Base-by-base conservation (phyloP, 2,329 filamentous ascomycete genomes). In the Colletotrichum sp. region DNA sequence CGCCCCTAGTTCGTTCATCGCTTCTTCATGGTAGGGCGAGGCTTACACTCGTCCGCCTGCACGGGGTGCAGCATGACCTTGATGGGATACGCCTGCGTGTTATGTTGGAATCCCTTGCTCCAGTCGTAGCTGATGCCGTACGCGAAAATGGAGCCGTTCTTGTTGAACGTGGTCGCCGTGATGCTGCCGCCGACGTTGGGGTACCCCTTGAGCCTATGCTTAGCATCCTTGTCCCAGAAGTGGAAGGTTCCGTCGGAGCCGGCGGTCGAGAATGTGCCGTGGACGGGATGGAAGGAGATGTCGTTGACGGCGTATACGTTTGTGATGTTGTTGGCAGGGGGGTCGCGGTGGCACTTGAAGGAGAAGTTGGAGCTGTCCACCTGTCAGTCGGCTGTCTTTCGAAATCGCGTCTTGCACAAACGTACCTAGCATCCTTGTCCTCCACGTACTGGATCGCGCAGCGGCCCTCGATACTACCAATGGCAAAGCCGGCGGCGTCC, bases 361-460 rank as follows among this genome's bases (percentile, higher is more conserved):
- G 95, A 98, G 89, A 99, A 99, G 88, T 99, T 99, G 82, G 93
- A 94, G 81, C 93, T 94, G 79, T 24, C 4, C n/a, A n/a, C 8
- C 28, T n/a, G 64, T 73, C 39, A 79, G 66, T 60, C 62, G 49
- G 13, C 16, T 3, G 16, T 26, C 21, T 28, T 1, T 59, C 55
- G 0, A 59, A 30, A 59, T 59, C 8, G 26, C 24, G 24, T 24
- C 55, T 8, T 0, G n/a, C 44, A 52, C 49, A 34, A 44, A 81
- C 88, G 82, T 88, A 93, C 93, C 86, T 91, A 5, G 94, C 88
- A 83, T 99, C 96, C 86, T 98, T 98, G 59, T 99, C 97, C 81
- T 99, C 96, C 44, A 98, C 95, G 81, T 99, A 99, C 84, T 99
- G 97, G 78, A 99, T 99, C 3, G 97, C 97, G 84, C 97, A 99